A percentile compares a stretch with the other conserved stretches of the same genome.
These are phyloP conservation scores for Macadamia tetraphylla DNA, from an alignment of 164 flowering plant genomes.

Conservation along the genomic window DNA sequence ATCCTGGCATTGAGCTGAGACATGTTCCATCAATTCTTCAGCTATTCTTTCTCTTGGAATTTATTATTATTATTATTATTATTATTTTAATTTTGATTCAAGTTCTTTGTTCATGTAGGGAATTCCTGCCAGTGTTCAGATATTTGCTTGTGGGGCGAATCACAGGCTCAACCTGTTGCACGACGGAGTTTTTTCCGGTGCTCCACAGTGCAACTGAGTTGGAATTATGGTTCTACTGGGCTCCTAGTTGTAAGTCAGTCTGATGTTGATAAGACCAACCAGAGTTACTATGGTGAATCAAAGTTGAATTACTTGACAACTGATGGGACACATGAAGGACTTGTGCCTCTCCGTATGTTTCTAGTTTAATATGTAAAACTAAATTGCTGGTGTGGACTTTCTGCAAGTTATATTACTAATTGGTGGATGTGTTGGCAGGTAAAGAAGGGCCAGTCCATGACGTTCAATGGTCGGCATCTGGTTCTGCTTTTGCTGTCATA, in stretches of 20 bases:
- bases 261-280: slow-evolving; percentile 97
- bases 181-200: slow-evolving; percentile 92
- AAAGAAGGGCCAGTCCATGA: slow-evolving; percentile 98
- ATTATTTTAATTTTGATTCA: neutral
- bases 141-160: slow-evolving; percentile 62
- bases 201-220: slow-evolving; percentile 72
- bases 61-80: neutral
- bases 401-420: slow-evolving; percentile 14
- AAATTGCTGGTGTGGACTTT: neutral
- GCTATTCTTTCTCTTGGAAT: neutral
- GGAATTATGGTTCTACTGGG: slow-evolving; percentile 91
- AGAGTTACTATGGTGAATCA: slow-evolving; percentile 98
- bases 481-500: slow-evolving; percentile 90
- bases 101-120: slow-evolving; percentile 47
- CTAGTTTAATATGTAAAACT: slow-evolving; percentile 3
- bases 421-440: slow-evolving; percentile 45
- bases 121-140: slow-evolving; percentile 89
- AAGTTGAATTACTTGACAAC: slow-evolving; percentile 90
- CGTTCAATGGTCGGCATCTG: slow-evolving; percentile 89
- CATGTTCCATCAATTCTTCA: neutral
- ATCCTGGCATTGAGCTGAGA: neutral
- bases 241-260: slow-evolving; percentile 81
- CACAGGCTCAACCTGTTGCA: slow-evolving; percentile 72
- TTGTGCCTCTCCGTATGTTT: slow-evolving; percentile 81
- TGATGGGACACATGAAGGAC: slow-evolving; percentile 85